phyloP scores from a whole-genome alignment of 202 grass and related monocot genomes.

The Zizania palustris region DNA sequence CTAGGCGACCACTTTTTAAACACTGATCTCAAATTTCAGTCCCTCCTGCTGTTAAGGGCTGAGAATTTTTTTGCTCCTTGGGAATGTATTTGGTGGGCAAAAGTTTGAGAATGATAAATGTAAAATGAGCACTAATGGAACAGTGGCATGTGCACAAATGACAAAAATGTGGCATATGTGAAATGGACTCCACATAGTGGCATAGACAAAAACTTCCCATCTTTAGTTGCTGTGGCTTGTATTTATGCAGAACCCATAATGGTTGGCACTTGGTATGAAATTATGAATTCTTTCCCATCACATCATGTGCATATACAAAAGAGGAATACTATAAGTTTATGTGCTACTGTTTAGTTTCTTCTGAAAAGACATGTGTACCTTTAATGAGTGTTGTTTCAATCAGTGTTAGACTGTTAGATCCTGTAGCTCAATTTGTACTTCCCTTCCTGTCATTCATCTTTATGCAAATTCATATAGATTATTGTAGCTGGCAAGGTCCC shows the following conservation, averaged over 20 bases:
- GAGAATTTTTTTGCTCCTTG: no score
- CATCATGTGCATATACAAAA: not conserved
- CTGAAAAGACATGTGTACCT: not conserved
- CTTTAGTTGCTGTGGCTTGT: conserved; percentile 4
- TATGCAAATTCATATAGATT: conserved; percentile 37
- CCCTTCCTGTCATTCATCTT: conserved; percentile 12
- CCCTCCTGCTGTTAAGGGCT: no score
- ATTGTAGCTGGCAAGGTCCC: conserved; percentile 19
- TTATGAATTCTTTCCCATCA: conserved; percentile 6
- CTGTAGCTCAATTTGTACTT: conserved; percentile 11
- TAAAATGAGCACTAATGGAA: not conserved
- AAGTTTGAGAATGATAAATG: not conserved
- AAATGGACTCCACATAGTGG: not conserved
- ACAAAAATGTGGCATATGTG: not conserved
- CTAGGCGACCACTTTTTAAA: no score
- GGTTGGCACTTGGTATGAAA: conserved; percentile 1
- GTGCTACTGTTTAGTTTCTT: not conserved
- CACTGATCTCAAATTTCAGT: no score
- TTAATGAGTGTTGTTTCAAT: conserved; percentile 11
- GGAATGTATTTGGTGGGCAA: no score
- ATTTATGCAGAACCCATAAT: conserved; percentile 5
- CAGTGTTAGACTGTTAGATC: not conserved
- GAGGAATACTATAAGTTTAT: not conserved
- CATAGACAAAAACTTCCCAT: not conserved
- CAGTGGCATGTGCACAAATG: not conserved